A percentile compares a stretch with the other conserved stretches of the same genome.
These are phyloP conservation scores for Paramecium primaurelia DNA, from an alignment of 73 alveolate genomes.

Conservation along the genomic window DNA sequence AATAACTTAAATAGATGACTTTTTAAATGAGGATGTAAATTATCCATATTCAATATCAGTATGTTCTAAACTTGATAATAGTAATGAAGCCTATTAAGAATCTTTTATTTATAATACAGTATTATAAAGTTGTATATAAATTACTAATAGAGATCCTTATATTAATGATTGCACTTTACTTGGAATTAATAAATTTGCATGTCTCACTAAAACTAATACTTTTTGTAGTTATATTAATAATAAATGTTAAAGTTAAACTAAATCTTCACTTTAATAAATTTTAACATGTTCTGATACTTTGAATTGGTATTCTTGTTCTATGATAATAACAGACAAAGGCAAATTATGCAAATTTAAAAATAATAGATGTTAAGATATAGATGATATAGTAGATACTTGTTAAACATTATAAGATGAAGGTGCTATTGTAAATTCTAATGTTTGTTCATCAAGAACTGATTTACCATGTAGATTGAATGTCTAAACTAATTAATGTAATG, in stretches of 20 bases:
- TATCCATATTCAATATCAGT: background rate
- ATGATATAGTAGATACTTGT: background rate
- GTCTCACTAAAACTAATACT: background rate
- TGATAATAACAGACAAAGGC: background rate
- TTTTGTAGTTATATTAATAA: background rate
- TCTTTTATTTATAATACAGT: background rate
- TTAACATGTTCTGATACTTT: background rate
- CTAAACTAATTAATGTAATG: background rate
- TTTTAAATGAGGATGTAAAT: background rate
- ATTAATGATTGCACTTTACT: background rate
- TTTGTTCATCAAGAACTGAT: background rate
- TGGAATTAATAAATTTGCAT: background rate
- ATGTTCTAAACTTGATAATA: background rate
- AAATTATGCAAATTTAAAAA: background rate
- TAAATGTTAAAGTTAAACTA: background rate
- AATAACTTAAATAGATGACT: background rate
- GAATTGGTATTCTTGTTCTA: background rate
- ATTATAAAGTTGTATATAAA: background rate
- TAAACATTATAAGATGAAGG: background rate
- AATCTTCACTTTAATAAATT: background rate
- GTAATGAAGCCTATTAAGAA: background rate
- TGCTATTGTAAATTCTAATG: background rate
- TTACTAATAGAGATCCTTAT: background rate
- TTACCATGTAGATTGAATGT: background rate
- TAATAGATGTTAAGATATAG: background rate